A percentile compares a stretch with the other conserved stretches of the same genome.
phyloP scores from a whole-genome alignment of 2,329 filamentous ascomycete genomes.

The Fusarium duplospermum region DNA sequence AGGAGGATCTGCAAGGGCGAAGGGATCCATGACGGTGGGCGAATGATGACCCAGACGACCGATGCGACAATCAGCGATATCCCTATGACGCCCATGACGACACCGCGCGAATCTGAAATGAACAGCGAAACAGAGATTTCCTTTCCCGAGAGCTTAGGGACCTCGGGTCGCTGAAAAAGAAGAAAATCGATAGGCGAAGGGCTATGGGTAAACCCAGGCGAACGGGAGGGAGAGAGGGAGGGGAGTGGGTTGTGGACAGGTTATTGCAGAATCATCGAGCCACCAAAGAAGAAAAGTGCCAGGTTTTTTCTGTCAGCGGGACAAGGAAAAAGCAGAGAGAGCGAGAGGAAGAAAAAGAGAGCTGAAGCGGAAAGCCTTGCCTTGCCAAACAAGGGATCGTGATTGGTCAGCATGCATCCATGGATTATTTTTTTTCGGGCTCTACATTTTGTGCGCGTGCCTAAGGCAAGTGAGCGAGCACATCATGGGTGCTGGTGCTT shows the following conservation, averaged over 20 bases:
- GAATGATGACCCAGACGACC: conserved; percentile 67
- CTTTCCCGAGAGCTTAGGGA: conserved; percentile 13
- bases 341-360: conserved; percentile 4
- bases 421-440: not conserved
- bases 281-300: conserved; percentile 21
- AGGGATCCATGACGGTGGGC: conserved; percentile 62
- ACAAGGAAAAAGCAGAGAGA: conserved; percentile 24
- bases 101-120: not conserved
- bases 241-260: conserved; percentile 45
- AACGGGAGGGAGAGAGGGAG: conserved; percentile 1
- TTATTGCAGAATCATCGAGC: conserved; percentile 46
- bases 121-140: conserved; percentile 8
- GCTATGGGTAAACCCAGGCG: not conserved
- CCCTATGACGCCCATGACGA: conserved; percentile 66
- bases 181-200: conserved; percentile 26
- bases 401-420: conserved; percentile 20
- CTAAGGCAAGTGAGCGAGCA: not conserved
- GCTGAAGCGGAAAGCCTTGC: conserved; percentile 21
- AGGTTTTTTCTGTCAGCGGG: conserved; percentile 32
- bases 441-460: not conserved
- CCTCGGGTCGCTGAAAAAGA: not conserved
- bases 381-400: conserved; percentile 19
- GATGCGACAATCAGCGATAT: conserved; percentile 72
- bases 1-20: conserved; percentile 42
- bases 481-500: not conserved